These are phyloP conservation scores for Aspergillus sp. DNA, from an alignment of 2,329 filamentous ascomycete genomes.

Conservation along the genomic window DNA sequence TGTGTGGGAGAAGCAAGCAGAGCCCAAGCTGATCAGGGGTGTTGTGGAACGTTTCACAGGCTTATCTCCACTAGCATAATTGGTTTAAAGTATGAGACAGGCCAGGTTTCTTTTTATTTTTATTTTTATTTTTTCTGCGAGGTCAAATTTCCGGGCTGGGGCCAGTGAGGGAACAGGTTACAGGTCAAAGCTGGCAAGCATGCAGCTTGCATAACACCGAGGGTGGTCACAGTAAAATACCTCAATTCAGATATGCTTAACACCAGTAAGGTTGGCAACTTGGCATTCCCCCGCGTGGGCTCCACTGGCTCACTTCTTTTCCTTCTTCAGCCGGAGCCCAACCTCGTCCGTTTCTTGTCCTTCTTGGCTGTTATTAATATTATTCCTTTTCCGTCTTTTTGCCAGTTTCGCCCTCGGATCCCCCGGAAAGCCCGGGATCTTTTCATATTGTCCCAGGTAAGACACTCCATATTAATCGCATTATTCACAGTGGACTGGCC, in stretches of 20 bases:
- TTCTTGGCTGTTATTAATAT: too few relatives aligned
- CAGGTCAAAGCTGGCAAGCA: neutral
- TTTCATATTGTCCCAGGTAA: too few relatives aligned
- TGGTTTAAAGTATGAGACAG: conserved; percentile 25
- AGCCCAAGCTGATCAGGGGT: neutral
- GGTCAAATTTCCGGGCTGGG: neutral
- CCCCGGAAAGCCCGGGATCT: too few relatives aligned
- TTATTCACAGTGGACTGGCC: too few relatives aligned
- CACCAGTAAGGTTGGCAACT: conserved; percentile 39
- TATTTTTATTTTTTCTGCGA: neutral
- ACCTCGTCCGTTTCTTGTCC: too few relatives aligned
- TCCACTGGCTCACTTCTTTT: conserved; percentile 10
- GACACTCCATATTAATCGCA: too few relatives aligned
- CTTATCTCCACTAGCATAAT: conserved; percentile 40
- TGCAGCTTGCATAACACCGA: too few relatives aligned
- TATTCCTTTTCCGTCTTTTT: too few relatives aligned
- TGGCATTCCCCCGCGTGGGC: conserved; percentile 24
- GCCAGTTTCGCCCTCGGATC: too few relatives aligned
- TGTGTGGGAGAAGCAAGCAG: too few relatives aligned
- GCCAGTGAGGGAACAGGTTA: neutral
- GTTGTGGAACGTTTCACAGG: conserved; percentile 39
- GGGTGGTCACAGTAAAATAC: neutral
- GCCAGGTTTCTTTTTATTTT: neutral
- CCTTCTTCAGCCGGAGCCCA: neutral
- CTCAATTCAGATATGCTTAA: conserved; percentile 33